These are phyloP conservation scores for Rhizophagus sp. DNA, from an alignment of 192 early-diverging fungal species.

Conservation along the genomic window DNA sequence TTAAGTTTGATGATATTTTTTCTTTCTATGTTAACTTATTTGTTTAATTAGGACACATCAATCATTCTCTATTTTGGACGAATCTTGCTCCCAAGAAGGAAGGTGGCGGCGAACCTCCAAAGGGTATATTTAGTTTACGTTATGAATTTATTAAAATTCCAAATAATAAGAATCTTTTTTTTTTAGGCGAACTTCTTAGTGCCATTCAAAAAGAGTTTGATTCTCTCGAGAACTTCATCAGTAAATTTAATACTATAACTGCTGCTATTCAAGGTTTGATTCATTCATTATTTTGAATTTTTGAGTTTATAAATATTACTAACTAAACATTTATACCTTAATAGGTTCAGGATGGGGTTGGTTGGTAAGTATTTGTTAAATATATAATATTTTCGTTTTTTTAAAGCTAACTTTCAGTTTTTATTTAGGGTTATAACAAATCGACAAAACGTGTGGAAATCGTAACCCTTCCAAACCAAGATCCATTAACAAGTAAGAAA, in stretches of 20 bases:
- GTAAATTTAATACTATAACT: constrained; percentile 75
- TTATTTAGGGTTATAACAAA: constrained; percentile 75
- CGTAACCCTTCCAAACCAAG: constrained; percentile 88
- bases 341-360: constrained; percentile 92
- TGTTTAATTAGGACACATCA: constrained; percentile 64
- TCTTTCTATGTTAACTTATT: not conserved
- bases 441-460: constrained; percentile 77
- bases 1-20: constrained; percentile 10
- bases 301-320: not conserved
- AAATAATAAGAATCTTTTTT: constrained; percentile 13
- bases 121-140: constrained; percentile 45
- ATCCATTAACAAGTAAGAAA: constrained; percentile 54
- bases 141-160: not conserved
- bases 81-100: constrained; percentile 83
- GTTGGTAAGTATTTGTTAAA: constrained; percentile 58
- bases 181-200: constrained; percentile 55
- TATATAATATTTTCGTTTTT: not conserved
- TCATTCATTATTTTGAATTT: not conserved
- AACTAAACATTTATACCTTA: constrained; percentile 19
- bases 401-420: not conserved
- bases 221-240: constrained; percentile 75
- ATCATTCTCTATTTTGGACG: constrained; percentile 94
- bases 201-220: constrained; percentile 86
- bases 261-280: constrained; percentile 78
- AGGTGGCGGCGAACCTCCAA: constrained; percentile 76